Base-by-base conservation (phyloP, 1,284 basidiomycete species). In the Bjerkandera adusta region DNA sequence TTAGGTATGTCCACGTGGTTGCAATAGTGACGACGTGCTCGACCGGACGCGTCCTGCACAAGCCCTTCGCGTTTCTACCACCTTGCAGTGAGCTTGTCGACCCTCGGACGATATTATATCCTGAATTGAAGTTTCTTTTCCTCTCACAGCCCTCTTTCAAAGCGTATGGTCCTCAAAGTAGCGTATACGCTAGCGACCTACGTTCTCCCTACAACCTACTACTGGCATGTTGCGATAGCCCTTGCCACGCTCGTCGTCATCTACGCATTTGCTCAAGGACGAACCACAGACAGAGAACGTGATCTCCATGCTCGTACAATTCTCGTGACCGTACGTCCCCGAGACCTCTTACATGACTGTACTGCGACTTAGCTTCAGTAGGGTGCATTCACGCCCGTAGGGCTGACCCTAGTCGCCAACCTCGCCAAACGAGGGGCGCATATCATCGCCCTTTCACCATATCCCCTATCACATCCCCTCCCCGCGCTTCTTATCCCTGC, bases 311-410 rank as follows among this genome's bases (percentile, higher is more conserved):
- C 76, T 0, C 70, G 85, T 5, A 73, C 76, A 1, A 68, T 90
- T n/a, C 62, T 90, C 4, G 62, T 90, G 7, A 89, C 87, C 30
- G 86, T 84, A 54, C 55, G 59, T 62, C 15, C 10, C 25, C 16
- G 21, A 25, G 11, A 10, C 18, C n/a, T 24, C 12, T 12, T 20
- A 7, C 12, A 16, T 20, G 33, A 36, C 18, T 16, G 20, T 24
- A 16, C 36, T 10, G 40, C 52, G 51, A 34, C 18, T 57, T 16
- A 32, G 16, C 6, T 32, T 29, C 43, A 46, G 39, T 57, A 88
- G 85, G 88, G 87, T 22, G 84, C 71, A 0, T 87, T 90, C 55
- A 85, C 85, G 1, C 79, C 87, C 2, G 62, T 83, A 16, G 88
- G 86, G 3, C 61, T 89, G 3, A 84, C 81, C 0, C 57, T 89